Evolutionary conservation across 352 stramenopile genomes (phyloP).

Genomic region (Globisporangium carolinianum): DNA sequence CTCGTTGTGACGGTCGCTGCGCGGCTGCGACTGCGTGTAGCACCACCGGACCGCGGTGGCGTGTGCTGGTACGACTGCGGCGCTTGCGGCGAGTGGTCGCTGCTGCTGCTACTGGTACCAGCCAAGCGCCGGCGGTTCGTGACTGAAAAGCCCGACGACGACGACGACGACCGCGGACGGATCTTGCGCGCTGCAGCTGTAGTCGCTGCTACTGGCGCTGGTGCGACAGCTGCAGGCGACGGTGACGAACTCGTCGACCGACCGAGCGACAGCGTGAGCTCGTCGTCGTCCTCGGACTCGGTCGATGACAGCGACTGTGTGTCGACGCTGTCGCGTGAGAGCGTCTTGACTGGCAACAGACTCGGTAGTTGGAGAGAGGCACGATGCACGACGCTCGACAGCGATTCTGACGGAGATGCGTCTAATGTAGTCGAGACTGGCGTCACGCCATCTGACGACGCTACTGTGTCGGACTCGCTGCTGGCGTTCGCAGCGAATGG

Average conservation of each 20-base stretch:
- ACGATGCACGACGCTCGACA: background rate
- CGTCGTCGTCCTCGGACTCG: conserved; percentile 47
- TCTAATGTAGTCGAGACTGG: background rate
- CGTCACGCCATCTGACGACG: too few relatives aligned
- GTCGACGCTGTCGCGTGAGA: conserved; percentile 11
- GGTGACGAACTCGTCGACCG: conserved; percentile 1
- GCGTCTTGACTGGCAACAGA: conserved; percentile 8
- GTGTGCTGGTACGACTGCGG: conserved; percentile 1
- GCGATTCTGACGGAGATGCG: too few relatives aligned
- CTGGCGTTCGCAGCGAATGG: background rate
- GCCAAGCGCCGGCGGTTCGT: conserved; percentile 11
- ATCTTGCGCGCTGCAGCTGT: conserved; percentile 9
- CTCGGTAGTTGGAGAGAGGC: conserved; percentile 5
- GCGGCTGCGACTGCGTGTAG: background rate
- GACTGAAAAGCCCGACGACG: conserved; percentile 11
- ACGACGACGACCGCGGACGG: conserved; percentile 15
- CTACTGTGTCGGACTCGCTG: too few relatives aligned
- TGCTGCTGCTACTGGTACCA: too few relatives aligned
- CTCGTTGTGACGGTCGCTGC: conserved; percentile 11
- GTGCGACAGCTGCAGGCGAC: background rate
- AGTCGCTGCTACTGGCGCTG: background rate
- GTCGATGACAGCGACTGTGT: conserved; percentile 38
- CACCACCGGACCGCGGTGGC: background rate
- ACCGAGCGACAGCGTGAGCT: background rate
- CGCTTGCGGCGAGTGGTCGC: background rate